phyloP scores from a whole-genome alignment of 2,329 filamentous ascomycete genomes.

The Alternaria atra region DNA sequence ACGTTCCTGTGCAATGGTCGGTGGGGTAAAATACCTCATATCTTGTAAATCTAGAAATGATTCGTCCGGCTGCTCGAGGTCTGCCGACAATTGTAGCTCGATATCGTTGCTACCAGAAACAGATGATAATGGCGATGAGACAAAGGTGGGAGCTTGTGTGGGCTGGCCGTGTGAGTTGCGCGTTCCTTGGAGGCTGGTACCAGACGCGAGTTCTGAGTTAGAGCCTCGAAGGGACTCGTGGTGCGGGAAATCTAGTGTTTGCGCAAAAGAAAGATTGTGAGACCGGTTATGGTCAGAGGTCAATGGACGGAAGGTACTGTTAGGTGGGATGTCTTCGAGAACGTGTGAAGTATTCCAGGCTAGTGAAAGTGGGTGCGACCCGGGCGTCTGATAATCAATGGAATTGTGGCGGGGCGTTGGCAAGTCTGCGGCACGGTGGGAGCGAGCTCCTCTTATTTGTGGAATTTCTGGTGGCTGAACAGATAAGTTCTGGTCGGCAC shows the following conservation, averaged over 20 bases:
- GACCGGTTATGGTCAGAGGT: conserved; percentile 24
- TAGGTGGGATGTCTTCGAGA: conserved; percentile 28
- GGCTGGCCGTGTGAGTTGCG: conserved; percentile 25
- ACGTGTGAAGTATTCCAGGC: conserved; percentile 34
- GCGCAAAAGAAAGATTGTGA: conserved; percentile 24
- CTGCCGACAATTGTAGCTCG: conserved; percentile 28
- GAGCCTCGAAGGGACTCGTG: conserved; percentile 31
- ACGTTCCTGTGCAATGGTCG: not conserved
- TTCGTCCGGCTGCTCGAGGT: conserved; percentile 33
- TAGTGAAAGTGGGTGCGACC: conserved; percentile 33
- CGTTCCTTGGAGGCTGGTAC: conserved; percentile 18
- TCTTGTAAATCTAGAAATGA: conserved; percentile 43
- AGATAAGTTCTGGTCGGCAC: conserved; percentile 40
- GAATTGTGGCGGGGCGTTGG: conserved; percentile 41
- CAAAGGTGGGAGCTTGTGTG: conserved; percentile 21
- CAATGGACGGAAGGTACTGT: conserved; percentile 30
- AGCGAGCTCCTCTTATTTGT: conserved; percentile 38
- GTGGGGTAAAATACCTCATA: conserved; percentile 47
- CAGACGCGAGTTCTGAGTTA: conserved; percentile 20
- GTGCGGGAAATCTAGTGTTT: conserved; percentile 28
- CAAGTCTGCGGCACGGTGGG: conserved; percentile 46
- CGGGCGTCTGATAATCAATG: conserved; percentile 38
- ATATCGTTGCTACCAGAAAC: conserved; percentile 34
- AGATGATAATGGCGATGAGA: conserved; percentile 35
- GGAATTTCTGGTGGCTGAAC: conserved; percentile 43